A percentile compares a stretch with the other conserved stretches of the same genome.
These are phyloP conservation scores for Carex pumila DNA, from an alignment of 176 grass and related monocot genomes.

Conservation along the genomic window DNA sequence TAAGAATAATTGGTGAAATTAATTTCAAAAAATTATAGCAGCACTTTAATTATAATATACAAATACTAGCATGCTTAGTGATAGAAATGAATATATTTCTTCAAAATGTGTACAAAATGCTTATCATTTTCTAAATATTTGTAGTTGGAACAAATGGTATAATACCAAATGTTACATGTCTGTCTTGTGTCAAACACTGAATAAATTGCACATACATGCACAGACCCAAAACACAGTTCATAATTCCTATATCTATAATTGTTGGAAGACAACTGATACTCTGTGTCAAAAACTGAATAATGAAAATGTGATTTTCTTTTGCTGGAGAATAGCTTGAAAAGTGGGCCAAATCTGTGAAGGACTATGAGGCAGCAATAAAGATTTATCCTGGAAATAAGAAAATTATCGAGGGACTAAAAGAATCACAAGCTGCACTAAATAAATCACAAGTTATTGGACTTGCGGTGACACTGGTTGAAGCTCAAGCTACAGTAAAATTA, in stretches of 20 bases:
- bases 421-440: slow-evolving; percentile 50
- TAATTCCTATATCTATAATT: too few relatives aligned
- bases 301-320: not conserved
- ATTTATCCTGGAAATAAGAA: slow-evolving; percentile 37
- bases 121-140: not conserved
- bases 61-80: not conserved
- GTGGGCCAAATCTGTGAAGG: slow-evolving; percentile 64
- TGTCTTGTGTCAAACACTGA: not conserved
- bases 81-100: not conserved
- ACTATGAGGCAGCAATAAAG: slow-evolving; percentile 66
- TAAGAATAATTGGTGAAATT: slow-evolving; percentile 18
- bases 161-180: not conserved
- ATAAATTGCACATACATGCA: too few relatives aligned
- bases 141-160: not conserved
- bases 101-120: not conserved
- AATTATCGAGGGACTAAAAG: slow-evolving; percentile 42
- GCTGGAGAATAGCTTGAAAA: slow-evolving; percentile 40
- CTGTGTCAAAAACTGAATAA: not conserved
- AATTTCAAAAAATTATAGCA: not conserved
- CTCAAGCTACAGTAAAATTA: slow-evolving; percentile 42
- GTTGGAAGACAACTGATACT: not conserved
- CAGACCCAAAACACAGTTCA: too few relatives aligned
- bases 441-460: not conserved
- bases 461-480: not conserved
- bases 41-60: not conserved